These are phyloP conservation scores for Cryptococcus neoformans DNA, from an alignment of 1,284 basidiomycete species.

Conservation along the genomic window DNA sequence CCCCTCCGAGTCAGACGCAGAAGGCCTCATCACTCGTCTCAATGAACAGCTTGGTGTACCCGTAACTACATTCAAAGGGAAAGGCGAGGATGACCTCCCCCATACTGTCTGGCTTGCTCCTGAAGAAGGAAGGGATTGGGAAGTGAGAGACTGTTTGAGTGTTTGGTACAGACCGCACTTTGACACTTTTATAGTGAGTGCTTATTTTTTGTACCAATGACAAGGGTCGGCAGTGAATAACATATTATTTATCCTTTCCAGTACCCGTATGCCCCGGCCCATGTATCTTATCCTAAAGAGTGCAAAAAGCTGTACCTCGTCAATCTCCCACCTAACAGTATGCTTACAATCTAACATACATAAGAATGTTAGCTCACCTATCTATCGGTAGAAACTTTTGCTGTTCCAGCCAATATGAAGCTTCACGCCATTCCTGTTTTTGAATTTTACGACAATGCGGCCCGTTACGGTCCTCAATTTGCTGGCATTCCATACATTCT, in stretches of 20 bases:
- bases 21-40: slow-evolving; percentile 80
- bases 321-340: slow-evolving; percentile 90
- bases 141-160: slow-evolving; percentile 88
- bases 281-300: slow-evolving; percentile 96
- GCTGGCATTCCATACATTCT: slow-evolving; percentile 91
- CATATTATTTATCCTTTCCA: slow-evolving; percentile 43
- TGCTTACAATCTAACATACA: slow-evolving; percentile 31
- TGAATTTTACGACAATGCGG: slow-evolving; percentile 96
- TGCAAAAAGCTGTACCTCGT: slow-evolving; percentile 96
- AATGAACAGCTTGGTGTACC: slow-evolving; percentile 74
- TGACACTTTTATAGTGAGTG: slow-evolving; percentile 92
- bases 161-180: slow-evolving; percentile 99
- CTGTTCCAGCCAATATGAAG: slow-evolving; percentile 98
- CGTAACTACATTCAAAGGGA: neutral
- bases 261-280: slow-evolving; percentile 97
- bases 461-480: slow-evolving; percentile 89
- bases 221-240: neutral
- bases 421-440: slow-evolving; percentile 92
- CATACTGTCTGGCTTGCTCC: neutral
- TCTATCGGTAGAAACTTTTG: slow-evolving; percentile 72
- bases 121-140: slow-evolving; percentile 70
- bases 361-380: neutral
- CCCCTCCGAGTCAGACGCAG: slow-evolving; percentile 87
- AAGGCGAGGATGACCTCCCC: neutral
- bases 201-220: neutral